Evolutionary conservation across 768 basidiomycete genomes (phyloP).

Genomic region (Tricholoma hemisulphureum): DNA sequence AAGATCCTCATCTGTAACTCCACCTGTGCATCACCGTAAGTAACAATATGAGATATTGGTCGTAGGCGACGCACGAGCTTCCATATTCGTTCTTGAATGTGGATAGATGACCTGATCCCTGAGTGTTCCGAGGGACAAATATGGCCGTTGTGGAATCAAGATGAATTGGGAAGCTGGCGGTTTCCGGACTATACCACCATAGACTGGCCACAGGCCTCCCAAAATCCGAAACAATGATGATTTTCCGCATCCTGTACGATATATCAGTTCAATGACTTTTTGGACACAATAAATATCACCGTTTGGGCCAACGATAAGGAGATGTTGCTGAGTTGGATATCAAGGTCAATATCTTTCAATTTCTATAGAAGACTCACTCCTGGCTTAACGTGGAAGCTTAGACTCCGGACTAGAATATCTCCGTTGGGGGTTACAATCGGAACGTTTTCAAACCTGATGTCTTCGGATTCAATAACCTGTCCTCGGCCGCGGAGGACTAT

Average conservation of each 20-base stretch:
- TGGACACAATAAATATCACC: conserved; percentile 42
- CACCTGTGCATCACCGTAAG: conserved; percentile 41
- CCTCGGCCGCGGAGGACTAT: conserved; percentile 80
- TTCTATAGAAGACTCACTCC: conserved; percentile 52
- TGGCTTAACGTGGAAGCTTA: conserved; percentile 87
- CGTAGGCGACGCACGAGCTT: conserved; percentile 50
- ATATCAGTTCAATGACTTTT: neutral
- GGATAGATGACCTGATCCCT: conserved; percentile 98
- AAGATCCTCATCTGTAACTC: conserved; percentile 73
- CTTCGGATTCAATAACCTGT: conserved; percentile 76
- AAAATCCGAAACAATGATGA: conserved; percentile 93
- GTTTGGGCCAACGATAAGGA: conserved; percentile 93
- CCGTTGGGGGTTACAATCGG: conserved; percentile 97
- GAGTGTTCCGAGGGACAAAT: conserved; percentile 89
- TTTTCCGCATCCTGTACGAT: conserved; percentile 70
- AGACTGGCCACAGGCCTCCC: conserved; percentile 91
- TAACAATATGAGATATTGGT: neutral
- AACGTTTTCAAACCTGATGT: conserved; percentile 89
- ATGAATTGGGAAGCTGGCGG: conserved; percentile 88
- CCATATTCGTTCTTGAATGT: conserved; percentile 79
- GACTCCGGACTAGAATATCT: conserved; percentile 78
- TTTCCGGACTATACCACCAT: conserved; percentile 83
- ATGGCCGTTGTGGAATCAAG: conserved; percentile 93
- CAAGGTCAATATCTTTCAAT: neutral
- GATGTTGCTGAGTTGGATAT: conserved; percentile 61